Conservation (phyloP, 257 asterid genomes). For the Gentiana dahurica region DNA sequence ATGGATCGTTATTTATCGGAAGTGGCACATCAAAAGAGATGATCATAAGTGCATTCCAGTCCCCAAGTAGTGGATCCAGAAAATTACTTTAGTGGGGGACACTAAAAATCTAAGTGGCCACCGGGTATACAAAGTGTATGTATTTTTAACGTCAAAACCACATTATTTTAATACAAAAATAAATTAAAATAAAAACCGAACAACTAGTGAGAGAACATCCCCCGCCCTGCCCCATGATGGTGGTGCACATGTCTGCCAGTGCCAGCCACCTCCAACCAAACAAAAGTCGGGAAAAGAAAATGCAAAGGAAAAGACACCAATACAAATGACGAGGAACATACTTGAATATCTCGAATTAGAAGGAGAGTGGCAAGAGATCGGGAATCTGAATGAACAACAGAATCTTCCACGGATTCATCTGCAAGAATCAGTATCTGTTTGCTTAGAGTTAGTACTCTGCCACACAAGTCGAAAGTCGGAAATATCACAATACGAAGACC, state of each 20-base stretch:
- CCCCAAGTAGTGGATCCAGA: not conserved
- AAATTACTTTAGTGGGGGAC: too few relatives aligned
- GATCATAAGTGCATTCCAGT: not conserved
- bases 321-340: slow-evolving; percentile 13
- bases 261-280: not conserved
- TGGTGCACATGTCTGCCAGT: too few relatives aligned
- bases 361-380: slow-evolving; percentile 97
- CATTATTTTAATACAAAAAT: too few relatives aligned
- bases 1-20: not conserved
- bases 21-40: not conserved
- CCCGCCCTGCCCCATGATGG: too few relatives aligned
- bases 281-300: not conserved
- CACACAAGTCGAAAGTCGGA: slow-evolving; percentile 10
- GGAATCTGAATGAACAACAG: slow-evolving; percentile 90
- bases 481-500: not conserved
- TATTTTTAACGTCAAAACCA: too few relatives aligned
- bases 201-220: too few relatives aligned
- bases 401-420: slow-evolving; percentile 95
- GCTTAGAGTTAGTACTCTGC: slow-evolving; percentile 64
- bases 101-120: too few relatives aligned
- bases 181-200: too few relatives aligned
- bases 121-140: too few relatives aligned
- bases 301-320: not conserved
- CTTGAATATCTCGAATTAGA: slow-evolving; percentile 96
- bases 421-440: slow-evolving; percentile 93